Conservation (phyloP, 352 stramenopile genomes). For the Discostella stelligera region DNA sequence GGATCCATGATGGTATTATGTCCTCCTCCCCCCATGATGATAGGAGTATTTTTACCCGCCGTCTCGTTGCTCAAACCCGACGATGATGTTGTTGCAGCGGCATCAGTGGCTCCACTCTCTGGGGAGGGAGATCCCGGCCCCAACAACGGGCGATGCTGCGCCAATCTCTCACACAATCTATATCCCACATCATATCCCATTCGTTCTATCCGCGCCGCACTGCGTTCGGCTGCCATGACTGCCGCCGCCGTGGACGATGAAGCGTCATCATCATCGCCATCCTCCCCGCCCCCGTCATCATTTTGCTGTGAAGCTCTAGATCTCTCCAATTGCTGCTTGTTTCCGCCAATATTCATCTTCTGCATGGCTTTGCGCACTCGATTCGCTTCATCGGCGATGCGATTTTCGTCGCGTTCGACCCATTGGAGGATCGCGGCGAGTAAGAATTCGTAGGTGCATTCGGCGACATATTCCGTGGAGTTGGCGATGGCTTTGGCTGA, state of each 20-base stretch:
- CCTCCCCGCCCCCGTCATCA: not conserved
- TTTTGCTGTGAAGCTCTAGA: not conserved
- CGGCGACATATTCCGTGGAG: constrained; percentile 58
- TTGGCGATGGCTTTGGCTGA: not conserved
- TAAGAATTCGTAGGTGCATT: constrained; percentile 74
- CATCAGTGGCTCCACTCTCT: constrained; percentile 31
- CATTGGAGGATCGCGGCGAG: constrained; percentile 73
- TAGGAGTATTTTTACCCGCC: constrained; percentile 19
- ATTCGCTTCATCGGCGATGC: constrained; percentile 33
- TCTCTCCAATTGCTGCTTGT: not conserved
- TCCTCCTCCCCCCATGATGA: constrained; percentile 47
- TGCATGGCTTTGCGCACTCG: constrained; percentile 13
- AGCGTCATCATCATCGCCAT: constrained; percentile 6
- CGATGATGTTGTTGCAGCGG: constrained; percentile 5
- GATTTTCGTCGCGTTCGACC: constrained; percentile 60
- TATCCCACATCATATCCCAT: constrained; percentile 80
- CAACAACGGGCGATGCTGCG: constrained; percentile 71
- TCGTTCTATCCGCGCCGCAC: constrained; percentile 72
- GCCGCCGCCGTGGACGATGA: constrained; percentile 36
- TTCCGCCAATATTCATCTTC: not conserved
- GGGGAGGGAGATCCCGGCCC: constrained; percentile 45
- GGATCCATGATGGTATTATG: constrained; percentile 49
- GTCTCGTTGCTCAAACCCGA: constrained; percentile 1
- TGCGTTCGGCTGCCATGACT: constrained; percentile 73
- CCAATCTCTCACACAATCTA: constrained; percentile 73